Base-by-base conservation (phyloP, 495 filamentous ascomycete genomes). In the Beverwykella pulmonaria region DNA sequence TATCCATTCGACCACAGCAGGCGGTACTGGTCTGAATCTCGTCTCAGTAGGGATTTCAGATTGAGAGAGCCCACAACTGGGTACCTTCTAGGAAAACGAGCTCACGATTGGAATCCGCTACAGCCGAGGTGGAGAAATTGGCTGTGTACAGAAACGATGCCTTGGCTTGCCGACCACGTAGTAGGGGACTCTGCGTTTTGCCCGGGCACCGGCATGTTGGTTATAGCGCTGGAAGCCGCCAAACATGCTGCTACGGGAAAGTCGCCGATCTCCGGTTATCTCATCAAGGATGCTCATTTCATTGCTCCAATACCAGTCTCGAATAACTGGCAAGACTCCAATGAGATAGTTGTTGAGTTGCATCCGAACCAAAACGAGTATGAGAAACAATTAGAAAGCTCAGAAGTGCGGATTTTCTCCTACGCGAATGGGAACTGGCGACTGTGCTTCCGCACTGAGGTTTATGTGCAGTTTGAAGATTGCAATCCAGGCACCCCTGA, bases 1-100 rank as follows among this genome's bases (percentile, higher is more conserved):
- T 63, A 63, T 57, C 48, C 50, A 26, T 63, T 47, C 25, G 56
- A 63, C 25, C 60, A 63, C 49, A 44, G 52, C 12, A 17, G 34
- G 20, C 32, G 15, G 23, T 63, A 32, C 22, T 63, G 59, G 59
- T 4, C 14, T 41, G 59, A 63, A 47, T 59, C 19, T 15, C 19
- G 32, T 6, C 14, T 49, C 5, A 56, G 48, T 32, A 55, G n/a
- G 17, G 32, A 60, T 22, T 49, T 3, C 22, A 4, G 57, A 29
- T 29, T 60, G 15, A 9, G 46, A 29, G 19, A 47, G 2, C 46
- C 6, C 29, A 2, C 46, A n/a, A 6, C n/a, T 7, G 20, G 19
- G 3, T 7, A 60, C 12, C 34, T 60, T 3, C 57, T 60, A 4
- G 57, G 57, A 14, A 48, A 17, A 25, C 36, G 4, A 20, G 57